phyloP scores from a whole-genome alignment of 2,329 filamentous ascomycete species.

The Venturia oleaginea region DNA sequence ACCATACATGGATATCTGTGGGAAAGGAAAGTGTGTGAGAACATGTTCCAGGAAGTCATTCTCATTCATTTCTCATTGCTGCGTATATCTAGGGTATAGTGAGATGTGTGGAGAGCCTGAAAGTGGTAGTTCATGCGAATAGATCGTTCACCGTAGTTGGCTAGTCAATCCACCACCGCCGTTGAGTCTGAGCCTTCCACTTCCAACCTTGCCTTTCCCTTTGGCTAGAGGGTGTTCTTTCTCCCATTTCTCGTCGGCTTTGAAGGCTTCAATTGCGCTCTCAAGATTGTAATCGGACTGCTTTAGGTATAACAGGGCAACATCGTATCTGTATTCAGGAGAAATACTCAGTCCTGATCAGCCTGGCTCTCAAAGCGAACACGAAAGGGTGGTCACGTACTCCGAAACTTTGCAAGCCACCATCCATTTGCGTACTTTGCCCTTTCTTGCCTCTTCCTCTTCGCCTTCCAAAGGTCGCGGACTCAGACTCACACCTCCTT shows the following conservation, averaged over 20 bases:
- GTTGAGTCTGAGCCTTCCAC: slow-evolving; percentile 25
- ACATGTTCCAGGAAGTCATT: no score
- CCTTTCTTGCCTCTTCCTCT: slow-evolving; percentile 62
- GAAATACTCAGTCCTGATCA: slow-evolving; percentile 30
- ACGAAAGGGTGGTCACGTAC: slow-evolving; percentile 37
- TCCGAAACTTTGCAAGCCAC: slow-evolving; percentile 67
- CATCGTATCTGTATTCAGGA: slow-evolving; percentile 46
- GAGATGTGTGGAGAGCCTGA: not conserved
- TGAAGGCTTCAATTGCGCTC: slow-evolving; percentile 52
- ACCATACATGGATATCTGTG: not conserved
- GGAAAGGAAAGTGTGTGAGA: not conserved
- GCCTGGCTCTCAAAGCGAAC: slow-evolving; percentile 17
- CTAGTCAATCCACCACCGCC: slow-evolving; percentile 28
- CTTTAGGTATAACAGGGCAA: slow-evolving; percentile 66
- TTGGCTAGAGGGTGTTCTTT: slow-evolving; percentile 51
- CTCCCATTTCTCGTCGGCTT: slow-evolving; percentile 70
- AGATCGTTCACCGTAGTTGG: slow-evolving; percentile 17
- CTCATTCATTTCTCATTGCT: not conserved
- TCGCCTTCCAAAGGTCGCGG: slow-evolving; percentile 65
- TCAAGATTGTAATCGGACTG: slow-evolving; percentile 59
- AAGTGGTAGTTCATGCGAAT: not conserved
- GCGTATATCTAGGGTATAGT: not conserved
- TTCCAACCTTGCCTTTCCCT: slow-evolving; percentile 30
- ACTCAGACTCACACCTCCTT: slow-evolving; percentile 56
- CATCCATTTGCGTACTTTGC: slow-evolving; percentile 68